phyloP scores from a whole-genome alignment of 176 grass and related monocot species.

The Thalia dealbata region DNA sequence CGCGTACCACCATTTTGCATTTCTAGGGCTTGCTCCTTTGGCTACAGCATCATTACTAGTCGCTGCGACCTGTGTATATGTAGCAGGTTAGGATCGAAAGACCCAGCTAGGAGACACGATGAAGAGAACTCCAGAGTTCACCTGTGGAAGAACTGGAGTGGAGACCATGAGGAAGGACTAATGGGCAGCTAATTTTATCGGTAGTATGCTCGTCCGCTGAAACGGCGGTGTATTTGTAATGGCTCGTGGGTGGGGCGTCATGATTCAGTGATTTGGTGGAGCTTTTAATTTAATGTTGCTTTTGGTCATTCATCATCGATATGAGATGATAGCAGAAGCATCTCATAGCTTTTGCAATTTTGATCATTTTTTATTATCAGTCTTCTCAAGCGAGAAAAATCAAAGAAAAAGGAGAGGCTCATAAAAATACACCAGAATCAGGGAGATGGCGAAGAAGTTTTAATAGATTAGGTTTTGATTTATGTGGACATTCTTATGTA shows the following conservation, averaged over 20 bases:
- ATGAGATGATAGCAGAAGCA: not conserved
- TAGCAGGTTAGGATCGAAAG: not conserved
- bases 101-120: no score
- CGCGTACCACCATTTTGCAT: slow-evolving; percentile 23
- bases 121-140: no score
- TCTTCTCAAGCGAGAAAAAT: no score
- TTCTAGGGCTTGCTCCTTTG: not conserved
- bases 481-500: no score
- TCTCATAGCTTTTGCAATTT: not conserved
- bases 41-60: no score
- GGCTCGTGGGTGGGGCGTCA: not conserved
- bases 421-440: slow-evolving; percentile 13
- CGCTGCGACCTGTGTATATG: no score
- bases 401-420: slow-evolving; percentile 42
- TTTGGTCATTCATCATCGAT: no score
- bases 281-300: no score
- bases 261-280: not conserved
- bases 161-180: slow-evolving; percentile 8
- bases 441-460: no score
- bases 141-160: slow-evolving; percentile 11
- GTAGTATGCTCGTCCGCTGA: slow-evolving; percentile 21
- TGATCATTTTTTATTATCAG: not conserved
- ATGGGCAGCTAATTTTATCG: not conserved
- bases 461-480: no score
- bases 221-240: not conserved